Conservation (phyloP, 768 basidiomycete species). For the Amanita rubescens region DNA sequence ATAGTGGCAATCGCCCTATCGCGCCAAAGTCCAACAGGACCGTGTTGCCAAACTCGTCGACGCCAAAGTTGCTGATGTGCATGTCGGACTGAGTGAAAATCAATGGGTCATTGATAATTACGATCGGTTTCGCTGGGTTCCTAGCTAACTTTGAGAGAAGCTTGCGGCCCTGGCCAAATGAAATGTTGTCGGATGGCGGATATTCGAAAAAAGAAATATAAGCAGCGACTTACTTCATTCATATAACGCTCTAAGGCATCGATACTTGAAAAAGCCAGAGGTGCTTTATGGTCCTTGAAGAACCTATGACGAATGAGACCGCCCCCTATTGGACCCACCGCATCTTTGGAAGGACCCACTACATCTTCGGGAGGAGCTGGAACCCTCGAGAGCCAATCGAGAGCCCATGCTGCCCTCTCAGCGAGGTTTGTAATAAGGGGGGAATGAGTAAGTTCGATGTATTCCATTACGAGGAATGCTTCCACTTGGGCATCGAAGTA, state of each 20-base stretch:
- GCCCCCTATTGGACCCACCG: slow-evolving; percentile 3
- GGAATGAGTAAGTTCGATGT: too few species aligned
- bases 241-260: too few species aligned
- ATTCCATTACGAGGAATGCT: slow-evolving; percentile 21
- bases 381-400: slow-evolving; percentile 18
- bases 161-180: background rate
- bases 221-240: too few species aligned
- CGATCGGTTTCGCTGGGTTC: background rate
- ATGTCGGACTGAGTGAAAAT: slow-evolving; percentile 8
- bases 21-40: too few species aligned
- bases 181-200: background rate
- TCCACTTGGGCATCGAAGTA: slow-evolving; percentile 12
- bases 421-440: too few species aligned
- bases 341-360: too few species aligned
- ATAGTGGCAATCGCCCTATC: too few species aligned
- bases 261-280: too few species aligned
- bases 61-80: slow-evolving; percentile 9
- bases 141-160: background rate
- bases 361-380: slow-evolving; percentile 15
- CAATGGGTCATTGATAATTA: background rate
- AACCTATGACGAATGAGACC: slow-evolving; percentile 5
- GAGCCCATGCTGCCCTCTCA: slow-evolving; percentile 15
- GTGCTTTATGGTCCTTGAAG: slow-evolving; percentile 5
- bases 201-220: too few species aligned
- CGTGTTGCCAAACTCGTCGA: slow-evolving; percentile 2